Evolutionary conservation across 164 flowering plant species (phyloP).

Genomic region (Cinnamomum chago): DNA sequence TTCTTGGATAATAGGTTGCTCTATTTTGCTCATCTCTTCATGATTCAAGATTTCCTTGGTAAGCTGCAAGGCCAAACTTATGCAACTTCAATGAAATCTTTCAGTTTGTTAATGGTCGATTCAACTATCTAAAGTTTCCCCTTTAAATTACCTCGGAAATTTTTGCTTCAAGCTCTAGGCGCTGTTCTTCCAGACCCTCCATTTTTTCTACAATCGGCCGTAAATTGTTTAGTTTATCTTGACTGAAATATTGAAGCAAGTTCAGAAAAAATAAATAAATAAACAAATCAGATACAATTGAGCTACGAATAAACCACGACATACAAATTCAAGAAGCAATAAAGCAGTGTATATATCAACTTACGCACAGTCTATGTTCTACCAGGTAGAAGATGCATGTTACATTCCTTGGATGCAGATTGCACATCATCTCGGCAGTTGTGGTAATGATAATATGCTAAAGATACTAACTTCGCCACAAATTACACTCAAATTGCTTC

Average conservation of each 20-base stretch:
- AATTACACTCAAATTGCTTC: too few relatives aligned
- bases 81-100: not conserved
- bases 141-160: slow-evolving; percentile 45
- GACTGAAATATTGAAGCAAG: slow-evolving; percentile 30
- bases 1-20: slow-evolving; percentile 69
- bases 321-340: too few relatives aligned
- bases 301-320: too few relatives aligned
- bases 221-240: slow-evolving; percentile 43
- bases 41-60: slow-evolving; percentile 46
- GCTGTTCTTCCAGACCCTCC: slow-evolving; percentile 36
- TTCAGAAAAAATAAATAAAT: too few relatives aligned
- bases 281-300: too few relatives aligned
- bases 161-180: slow-evolving; percentile 42
- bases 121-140: not conserved
- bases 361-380: too few relatives aligned
- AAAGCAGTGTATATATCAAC: too few relatives aligned
- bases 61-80: slow-evolving; percentile 37
- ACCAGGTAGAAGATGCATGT: too few relatives aligned
- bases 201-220: slow-evolving; percentile 43
- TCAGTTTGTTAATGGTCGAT: not conserved
- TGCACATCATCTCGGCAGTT: too few relatives aligned
- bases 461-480: too few relatives aligned
- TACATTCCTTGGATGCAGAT: too few relatives aligned
- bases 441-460: too few relatives aligned
- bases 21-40: slow-evolving; percentile 56